Base-by-base conservation (phyloP, 2,329 filamentous ascomycete species). In the Mycosphaerella arachidis region DNA sequence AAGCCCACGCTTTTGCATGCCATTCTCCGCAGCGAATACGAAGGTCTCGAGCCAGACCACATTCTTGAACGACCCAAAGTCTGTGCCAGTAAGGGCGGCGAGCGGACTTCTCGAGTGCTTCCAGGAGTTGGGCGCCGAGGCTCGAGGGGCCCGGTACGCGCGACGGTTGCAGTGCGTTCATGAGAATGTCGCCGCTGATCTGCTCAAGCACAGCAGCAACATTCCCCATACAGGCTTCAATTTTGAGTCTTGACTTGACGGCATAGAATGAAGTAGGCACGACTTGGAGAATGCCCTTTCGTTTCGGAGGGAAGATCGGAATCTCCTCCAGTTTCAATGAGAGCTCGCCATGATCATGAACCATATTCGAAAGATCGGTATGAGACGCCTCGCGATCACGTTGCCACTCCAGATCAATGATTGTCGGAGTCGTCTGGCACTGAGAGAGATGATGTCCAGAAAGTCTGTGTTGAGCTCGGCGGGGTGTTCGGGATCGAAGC, bases 121-220 rank as follows among this genome's bases (percentile, higher is more conserved):
- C n/a, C n/a, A n/a, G n/a, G n/a, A n/a, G n/a, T n/a, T n/a, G n/a
- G n/a, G n/a, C n/a, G n/a, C n/a, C n/a, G n/a, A n/a, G n/a, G n/a
- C n/a, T n/a, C n/a, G n/a, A n/a, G n/a, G n/a, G n/a, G n/a, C n/a
- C n/a, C n/a, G n/a, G n/a, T n/a, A n/a, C n/a, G n/a, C n/a, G n/a
- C n/a, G n/a, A n/a, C n/a, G n/a, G n/a, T n/a, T n/a, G n/a, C n/a
- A n/a, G n/a, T n/a, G n/a, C n/a, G n/a, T n/a, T n/a, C n/a, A n/a
- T 33, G 31, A 33, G 31, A 33, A 33, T 33, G 31, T 33, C 10
- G 31, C 10, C 31, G 31, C 6, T 43, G 45, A 63, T 58, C 46
- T 63, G 55, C 56, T 63, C 58, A 18, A 63, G 46, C 9, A 63
- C 55, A 6, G 58, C 33, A 16, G 53, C 61, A 16, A 63, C 40